These are phyloP conservation scores for Aspergillus sparsus DNA, from an alignment of 495 filamentous ascomycete species.

Conservation along the genomic window DNA sequence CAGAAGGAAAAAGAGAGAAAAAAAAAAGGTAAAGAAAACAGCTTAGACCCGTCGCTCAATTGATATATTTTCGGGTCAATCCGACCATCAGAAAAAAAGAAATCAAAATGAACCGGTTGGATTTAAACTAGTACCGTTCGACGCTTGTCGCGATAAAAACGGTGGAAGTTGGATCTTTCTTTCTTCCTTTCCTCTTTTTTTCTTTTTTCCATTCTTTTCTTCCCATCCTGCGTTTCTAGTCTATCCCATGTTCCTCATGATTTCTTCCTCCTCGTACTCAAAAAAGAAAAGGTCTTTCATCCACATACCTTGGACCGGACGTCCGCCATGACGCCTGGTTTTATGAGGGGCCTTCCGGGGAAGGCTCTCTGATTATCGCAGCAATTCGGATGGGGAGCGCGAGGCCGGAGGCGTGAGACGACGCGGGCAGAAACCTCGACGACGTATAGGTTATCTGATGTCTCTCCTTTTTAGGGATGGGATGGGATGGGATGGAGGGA, in stretches of 20 bases:
- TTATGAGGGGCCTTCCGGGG: slow-evolving; percentile 51
- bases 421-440: slow-evolving; percentile 42
- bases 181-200: neutral
- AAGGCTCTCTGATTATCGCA: slow-evolving; percentile 51
- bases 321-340: slow-evolving; percentile 54
- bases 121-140: neutral
- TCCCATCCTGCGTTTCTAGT: too few relatives aligned
- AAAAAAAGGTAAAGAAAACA: slow-evolving; percentile 1
- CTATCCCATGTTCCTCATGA: neutral
- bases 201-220: neutral
- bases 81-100: neutral
- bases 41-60: neutral
- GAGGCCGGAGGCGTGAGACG: slow-evolving; percentile 23
- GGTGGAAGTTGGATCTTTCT: neutral
- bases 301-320: slow-evolving; percentile 53
- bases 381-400: slow-evolving; percentile 35
- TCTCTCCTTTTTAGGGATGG: slow-evolving; percentile 33
- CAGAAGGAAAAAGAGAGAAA: neutral
- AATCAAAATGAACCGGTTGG: neutral
- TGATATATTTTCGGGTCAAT: slow-evolving; percentile 1
- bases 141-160: neutral
- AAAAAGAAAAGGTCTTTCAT: slow-evolving; percentile 11
- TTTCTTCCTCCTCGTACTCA: slow-evolving; percentile 4
- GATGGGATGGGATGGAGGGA: slow-evolving; percentile 29
- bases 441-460: slow-evolving; percentile 33